These are phyloP conservation scores for Morella rubra DNA, from an alignment of 306 rosid genomes.

Conservation along the genomic window DNA sequence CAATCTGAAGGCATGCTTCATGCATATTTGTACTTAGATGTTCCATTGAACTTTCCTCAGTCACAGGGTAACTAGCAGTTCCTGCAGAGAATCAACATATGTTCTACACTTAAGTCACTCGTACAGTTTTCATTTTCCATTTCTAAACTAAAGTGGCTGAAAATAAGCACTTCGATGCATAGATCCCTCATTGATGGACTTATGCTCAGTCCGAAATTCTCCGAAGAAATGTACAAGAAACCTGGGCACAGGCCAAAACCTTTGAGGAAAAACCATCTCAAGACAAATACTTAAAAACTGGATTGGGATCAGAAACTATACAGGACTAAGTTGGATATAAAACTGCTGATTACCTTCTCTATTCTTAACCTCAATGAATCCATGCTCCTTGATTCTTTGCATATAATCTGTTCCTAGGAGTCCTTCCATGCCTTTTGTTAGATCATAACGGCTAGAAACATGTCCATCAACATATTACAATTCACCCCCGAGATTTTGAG, in stretches of 20 bases:
- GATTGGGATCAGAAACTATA: constrained; percentile 1
- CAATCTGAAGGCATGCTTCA: constrained; percentile 64
- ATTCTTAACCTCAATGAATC: constrained; percentile 57
- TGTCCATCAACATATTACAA: no score
- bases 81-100: constrained; percentile 33
- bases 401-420: constrained; percentile 55
- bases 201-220: constrained; percentile 1
- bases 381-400: constrained; percentile 58
- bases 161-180: not conserved
- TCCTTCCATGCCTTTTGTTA: constrained; percentile 49
- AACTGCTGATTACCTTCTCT: constrained; percentile 45
- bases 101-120: not conserved
- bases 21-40: constrained; percentile 61
- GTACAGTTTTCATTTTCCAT: not conserved
- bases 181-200: constrained; percentile 2
- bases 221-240: constrained; percentile 1
- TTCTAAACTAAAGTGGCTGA: not conserved
- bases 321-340: constrained; percentile 10
- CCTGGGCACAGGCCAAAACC: constrained; percentile 5
- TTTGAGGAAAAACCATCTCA: not conserved
- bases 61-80: constrained; percentile 43
- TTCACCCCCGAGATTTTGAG: no score
- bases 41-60: constrained; percentile 65
- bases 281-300: not conserved
- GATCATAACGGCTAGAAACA: constrained; percentile 74